phyloP scores from a whole-genome alignment of 805 yeast genomes.

The Yarrowia phangngaensis region DNA sequence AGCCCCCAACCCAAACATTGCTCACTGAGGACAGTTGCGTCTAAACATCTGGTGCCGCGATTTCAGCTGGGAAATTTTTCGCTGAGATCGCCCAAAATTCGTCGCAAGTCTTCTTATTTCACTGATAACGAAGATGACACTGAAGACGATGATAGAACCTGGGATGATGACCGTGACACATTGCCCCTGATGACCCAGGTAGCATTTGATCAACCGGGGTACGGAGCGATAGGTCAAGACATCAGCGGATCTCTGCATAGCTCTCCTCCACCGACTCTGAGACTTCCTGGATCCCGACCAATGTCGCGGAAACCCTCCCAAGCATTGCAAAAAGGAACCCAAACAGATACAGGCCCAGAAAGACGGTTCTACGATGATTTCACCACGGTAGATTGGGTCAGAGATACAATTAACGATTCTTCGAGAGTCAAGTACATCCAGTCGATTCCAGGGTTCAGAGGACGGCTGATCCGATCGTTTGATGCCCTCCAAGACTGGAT shows the following conservation, averaged over 20 bases:
- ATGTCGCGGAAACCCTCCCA: too few species aligned
- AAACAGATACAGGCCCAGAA: constrained; percentile 18
- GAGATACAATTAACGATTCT: constrained; percentile 47
- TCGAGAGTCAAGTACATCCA: constrained; percentile 43
- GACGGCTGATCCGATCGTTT: constrained; percentile 37
- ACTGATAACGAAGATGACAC: constrained; percentile 6
- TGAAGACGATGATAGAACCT: constrained; percentile 5
- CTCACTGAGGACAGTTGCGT: not conserved
- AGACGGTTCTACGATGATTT: constrained; percentile 54
- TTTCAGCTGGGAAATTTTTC: constrained; percentile 14
- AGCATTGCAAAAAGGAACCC: not conserved
- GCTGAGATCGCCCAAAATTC: constrained; percentile 18
- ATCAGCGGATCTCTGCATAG: too few species aligned
- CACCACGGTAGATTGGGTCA: constrained; percentile 59
- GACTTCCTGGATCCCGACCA: too few species aligned
- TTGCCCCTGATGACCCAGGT: constrained; percentile 12
- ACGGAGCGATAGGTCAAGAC: too few species aligned
- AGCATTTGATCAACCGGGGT: too few species aligned
- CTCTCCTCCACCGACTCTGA: too few species aligned
- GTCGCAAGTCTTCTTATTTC: constrained; percentile 20
- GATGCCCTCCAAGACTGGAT: constrained; percentile 50
- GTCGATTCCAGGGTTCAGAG: constrained; percentile 39
- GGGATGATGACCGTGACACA: not conserved
- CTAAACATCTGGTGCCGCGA: constrained; percentile 1
- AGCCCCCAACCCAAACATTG: constrained; percentile 5